Conservation (phyloP, 208 protist species). For the Acanthamoeba castellanii region DNA sequence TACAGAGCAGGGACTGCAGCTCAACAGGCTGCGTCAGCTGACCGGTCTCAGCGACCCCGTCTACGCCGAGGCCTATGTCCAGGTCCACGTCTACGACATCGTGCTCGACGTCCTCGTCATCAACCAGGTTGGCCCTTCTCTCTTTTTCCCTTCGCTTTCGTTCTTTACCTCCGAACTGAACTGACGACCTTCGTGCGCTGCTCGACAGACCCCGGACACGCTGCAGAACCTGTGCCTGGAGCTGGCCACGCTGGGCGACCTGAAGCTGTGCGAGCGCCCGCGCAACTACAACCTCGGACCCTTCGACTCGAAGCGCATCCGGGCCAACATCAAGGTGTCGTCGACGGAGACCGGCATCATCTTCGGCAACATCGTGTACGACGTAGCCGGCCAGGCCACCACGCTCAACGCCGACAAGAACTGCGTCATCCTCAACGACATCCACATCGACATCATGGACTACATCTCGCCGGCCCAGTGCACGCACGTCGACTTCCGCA, state of each 20-base stretch:
- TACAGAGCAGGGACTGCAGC: slow-evolving; percentile 55
- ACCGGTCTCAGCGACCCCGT: slow-evolving; percentile 97
- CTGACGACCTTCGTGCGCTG: no score
- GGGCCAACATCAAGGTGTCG: slow-evolving; percentile 97
- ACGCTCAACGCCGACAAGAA: slow-evolving; percentile 86
- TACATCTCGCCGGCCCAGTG: slow-evolving; percentile 96
- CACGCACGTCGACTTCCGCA: slow-evolving; percentile 94
- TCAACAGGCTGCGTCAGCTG: slow-evolving; percentile 94
- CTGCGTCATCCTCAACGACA: slow-evolving; percentile 97
- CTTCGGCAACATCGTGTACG: slow-evolving; percentile 98
- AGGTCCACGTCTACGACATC: slow-evolving; percentile 98
- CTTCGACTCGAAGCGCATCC: slow-evolving; percentile 91
- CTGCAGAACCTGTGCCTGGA: slow-evolving; percentile 97
- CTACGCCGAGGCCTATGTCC: slow-evolving; percentile 97
- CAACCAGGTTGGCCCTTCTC: slow-evolving; percentile 90
- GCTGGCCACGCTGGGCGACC: slow-evolving; percentile 96
- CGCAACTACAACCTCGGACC: slow-evolving; percentile 95
- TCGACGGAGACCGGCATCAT: slow-evolving; percentile 98
- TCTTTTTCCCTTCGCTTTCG: no score
- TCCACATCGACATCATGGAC: slow-evolving; percentile 99
- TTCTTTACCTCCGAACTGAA: no score
- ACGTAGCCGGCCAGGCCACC: slow-evolving; percentile 87
- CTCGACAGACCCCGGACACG: slow-evolving; percentile 89
- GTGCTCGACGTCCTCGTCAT: slow-evolving; percentile 94
- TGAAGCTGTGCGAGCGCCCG: slow-evolving; percentile 98